A percentile compares a stretch with the other conserved stretches of the same genome.
Conservation (phyloP, 1,139 yeast genomes). For the Magnusiomyces sp. region DNA sequence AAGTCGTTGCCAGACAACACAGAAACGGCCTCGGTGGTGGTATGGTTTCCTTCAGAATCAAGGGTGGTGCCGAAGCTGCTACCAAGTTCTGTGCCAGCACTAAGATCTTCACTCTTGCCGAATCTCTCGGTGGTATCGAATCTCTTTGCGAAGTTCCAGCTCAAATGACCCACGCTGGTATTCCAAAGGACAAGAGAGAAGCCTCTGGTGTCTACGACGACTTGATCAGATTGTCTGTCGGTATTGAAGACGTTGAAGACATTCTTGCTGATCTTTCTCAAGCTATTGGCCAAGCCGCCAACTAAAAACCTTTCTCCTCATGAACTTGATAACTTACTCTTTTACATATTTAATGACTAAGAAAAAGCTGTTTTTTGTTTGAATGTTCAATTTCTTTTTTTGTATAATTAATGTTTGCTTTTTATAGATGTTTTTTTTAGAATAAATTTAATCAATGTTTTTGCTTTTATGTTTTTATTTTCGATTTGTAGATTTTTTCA, state of each 20-base stretch:
- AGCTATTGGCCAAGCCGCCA: slow-evolving; percentile 44
- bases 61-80: slow-evolving; percentile 76
- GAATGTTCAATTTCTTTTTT: no score
- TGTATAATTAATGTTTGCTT: no score
- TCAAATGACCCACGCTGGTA: slow-evolving; percentile 89
- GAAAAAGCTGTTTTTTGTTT: no score
- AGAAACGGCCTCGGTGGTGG: slow-evolving; percentile 87
- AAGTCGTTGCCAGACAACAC: slow-evolving; percentile 64
- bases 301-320: no score
- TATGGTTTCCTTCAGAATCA: slow-evolving; percentile 80
- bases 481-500: no score
- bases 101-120: slow-evolving; percentile 75
- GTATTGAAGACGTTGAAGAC: slow-evolving; percentile 79
- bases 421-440: no score
- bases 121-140: slow-evolving; percentile 86
- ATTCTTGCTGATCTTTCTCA: slow-evolving; percentile 63
- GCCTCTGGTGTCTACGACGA: slow-evolving; percentile 76
- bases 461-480: no score
- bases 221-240: slow-evolving; percentile 74
- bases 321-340: not conserved
- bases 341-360: slow-evolving; percentile 5
- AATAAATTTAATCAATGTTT: no score
- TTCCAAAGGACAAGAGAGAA: slow-evolving; percentile 74
- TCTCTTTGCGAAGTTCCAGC: slow-evolving; percentile 85
- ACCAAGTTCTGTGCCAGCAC: slow-evolving; percentile 65